Base-by-base conservation (phyloP, 2,329 filamentous ascomycete genomes). In the Apiospora rasikravindrae region DNA sequence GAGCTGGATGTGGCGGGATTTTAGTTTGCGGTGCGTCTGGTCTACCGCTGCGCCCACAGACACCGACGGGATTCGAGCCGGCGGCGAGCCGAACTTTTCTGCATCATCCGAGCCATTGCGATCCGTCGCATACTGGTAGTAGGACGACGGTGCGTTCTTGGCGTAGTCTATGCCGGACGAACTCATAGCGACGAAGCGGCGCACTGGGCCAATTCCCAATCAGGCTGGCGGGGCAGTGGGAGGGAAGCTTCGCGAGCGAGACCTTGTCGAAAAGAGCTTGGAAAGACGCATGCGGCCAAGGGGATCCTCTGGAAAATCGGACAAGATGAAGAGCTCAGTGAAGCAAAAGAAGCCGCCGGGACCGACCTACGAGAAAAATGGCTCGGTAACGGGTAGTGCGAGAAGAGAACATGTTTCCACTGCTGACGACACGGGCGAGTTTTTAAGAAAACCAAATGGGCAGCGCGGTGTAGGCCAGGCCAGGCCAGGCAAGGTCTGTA, bases 1-100 rank as follows among this genome's bases (percentile, higher is more conserved):
- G 44, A 90, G 81, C 76, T 90, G 88, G 66, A 90, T 89, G 74
- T 90, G 88, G 1, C 88, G 85, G 29, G 86, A 81, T 78, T 89
- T 89, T 73, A 90, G 84, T 72, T 80, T 85, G 67, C 88, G 85
- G 69, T 89, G 86, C 0, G 87, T 89, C 11, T 83, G 77, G 72
- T 87, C 85, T 66, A 74, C 70, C 16, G 75, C 75, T 19, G 71
- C 71, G n/a, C 72, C 71, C n/a, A 76, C 71, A 71, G 74, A 40
- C 70, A 73, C 42, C 47, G 72, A 33, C 51, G 40, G 69, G 45
- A 16, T 67, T 13, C 70, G 76, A 11, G 26, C 57, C 69, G 26
- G 33, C 26, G 69, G 73, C 77, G 42, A 71, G 19, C 57, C 57
- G 33, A 64, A 73, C 13, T 77, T 77, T 70, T 77, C 76, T 22